A percentile compares a stretch with the other conserved stretches of the same genome.
Conservation (phyloP, 2,329 filamentous ascomycete genomes). For the Aspergillus sp. region DNA sequence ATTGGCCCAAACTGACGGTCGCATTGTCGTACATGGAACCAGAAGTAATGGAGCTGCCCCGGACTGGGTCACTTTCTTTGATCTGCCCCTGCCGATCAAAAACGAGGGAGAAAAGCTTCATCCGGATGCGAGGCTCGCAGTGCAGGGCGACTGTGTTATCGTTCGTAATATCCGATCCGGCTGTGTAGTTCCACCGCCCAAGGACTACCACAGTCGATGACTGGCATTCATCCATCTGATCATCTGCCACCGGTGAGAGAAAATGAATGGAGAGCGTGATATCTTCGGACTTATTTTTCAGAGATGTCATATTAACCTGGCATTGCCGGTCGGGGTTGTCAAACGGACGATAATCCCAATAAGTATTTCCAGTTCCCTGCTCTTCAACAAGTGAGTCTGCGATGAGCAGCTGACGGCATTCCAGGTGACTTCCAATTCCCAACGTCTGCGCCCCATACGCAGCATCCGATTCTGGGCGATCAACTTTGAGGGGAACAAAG, state of each 20-base stretch:
- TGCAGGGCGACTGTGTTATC: constrained; percentile 28
- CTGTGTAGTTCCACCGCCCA: constrained; percentile 28
- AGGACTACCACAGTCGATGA: constrained; percentile 27
- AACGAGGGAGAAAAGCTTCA: constrained; percentile 19
- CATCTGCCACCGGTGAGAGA: constrained; percentile 18
- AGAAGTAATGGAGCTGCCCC: constrained; percentile 13
- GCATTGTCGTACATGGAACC: constrained; percentile 29
- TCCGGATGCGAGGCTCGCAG: constrained; percentile 21
- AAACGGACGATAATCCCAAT: constrained; percentile 24
- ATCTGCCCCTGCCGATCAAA: constrained; percentile 29
- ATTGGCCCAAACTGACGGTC: constrained; percentile 28
- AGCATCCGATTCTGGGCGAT: constrained; percentile 15
- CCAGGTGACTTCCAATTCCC: constrained; percentile 21
- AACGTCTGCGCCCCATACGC: constrained; percentile 23
- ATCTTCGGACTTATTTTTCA: constrained; percentile 15
- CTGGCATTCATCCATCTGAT: constrained; percentile 22
- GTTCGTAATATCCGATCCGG: constrained; percentile 15
- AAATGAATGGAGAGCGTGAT: constrained; percentile 31
- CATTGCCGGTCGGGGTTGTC: constrained; percentile 18
- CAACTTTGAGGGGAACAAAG: constrained; percentile 22
- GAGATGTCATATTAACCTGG: constrained; percentile 20
- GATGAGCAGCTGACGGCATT: constrained; percentile 17
- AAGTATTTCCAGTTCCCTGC: constrained; percentile 6
- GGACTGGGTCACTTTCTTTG: constrained; percentile 8
- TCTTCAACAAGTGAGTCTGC: constrained; percentile 11